phyloP scores from a whole-genome alignment of 1,284 basidiomycete genomes.

The Cutaneotrichosporon cutaneum region DNA sequence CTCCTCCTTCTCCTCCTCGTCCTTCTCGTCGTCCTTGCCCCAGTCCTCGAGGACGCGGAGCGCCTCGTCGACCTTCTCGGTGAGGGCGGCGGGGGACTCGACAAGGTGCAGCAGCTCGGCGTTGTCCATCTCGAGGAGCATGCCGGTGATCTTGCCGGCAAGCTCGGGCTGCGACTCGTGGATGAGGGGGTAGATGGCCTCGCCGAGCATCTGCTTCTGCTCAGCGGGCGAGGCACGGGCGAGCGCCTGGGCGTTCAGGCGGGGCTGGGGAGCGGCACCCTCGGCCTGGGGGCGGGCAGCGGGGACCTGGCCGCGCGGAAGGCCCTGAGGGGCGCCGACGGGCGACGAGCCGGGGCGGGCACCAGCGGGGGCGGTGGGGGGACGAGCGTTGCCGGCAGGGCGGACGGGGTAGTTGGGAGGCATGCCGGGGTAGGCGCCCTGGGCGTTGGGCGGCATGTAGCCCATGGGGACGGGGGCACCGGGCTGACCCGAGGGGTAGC shows the following conservation, averaged over 20 bases:
- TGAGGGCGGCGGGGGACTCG: constrained; percentile 75
- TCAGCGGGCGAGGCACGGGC: constrained; percentile 75
- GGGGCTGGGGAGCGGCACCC: constrained; percentile 39
- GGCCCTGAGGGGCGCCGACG: constrained; percentile 53
- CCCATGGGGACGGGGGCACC: constrained; percentile 42
- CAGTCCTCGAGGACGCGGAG: constrained; percentile 54
- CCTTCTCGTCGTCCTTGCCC: constrained; percentile 38
- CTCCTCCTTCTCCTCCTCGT: constrained; percentile 18
- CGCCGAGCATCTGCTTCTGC: constrained; percentile 96
- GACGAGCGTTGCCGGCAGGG: constrained; percentile 40
- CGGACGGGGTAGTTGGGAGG: constrained; percentile 47
- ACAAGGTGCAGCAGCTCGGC: constrained; percentile 80
- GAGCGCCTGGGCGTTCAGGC: constrained; percentile 60
- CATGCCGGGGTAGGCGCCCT: constrained; percentile 58
- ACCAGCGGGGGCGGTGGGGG: constrained; percentile 55
- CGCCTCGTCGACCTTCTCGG: constrained; percentile 85
- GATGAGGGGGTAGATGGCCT: constrained; percentile 88
- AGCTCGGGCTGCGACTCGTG: constrained; percentile 74
- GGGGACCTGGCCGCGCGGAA: constrained; percentile 45
- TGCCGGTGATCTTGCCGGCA: constrained; percentile 95
- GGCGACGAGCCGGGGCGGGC: constrained; percentile 52
- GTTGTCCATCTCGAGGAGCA: constrained; percentile 98
- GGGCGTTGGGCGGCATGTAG: constrained; percentile 59
- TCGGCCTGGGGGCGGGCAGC: constrained; percentile 57
- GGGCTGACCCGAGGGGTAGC: constrained; percentile 66